Conservation (phyloP, 306 rosid species). For the Luffa acutangula region DNA sequence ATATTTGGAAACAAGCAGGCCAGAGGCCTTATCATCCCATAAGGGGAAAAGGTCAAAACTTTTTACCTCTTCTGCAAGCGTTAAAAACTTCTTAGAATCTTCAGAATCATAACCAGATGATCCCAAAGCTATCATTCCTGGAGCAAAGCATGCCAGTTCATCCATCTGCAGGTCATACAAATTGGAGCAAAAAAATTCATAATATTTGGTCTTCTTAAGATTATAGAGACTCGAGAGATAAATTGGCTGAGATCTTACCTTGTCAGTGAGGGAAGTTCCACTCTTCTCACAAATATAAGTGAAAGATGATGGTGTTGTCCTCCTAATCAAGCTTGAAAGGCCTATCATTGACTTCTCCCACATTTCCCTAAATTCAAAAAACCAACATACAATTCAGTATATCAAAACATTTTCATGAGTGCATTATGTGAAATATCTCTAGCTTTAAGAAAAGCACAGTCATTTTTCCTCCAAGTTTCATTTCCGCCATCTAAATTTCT, state of each 20-base stretch:
- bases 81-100: constrained; percentile 50
- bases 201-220: neutral
- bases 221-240: neutral
- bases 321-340: constrained; percentile 55
- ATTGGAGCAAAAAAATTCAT: constrained; percentile 8
- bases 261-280: constrained; percentile 64
- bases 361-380: constrained; percentile 75
- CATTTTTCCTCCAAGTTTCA: neutral
- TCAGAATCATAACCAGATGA: constrained; percentile 74
- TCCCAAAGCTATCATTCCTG: constrained; percentile 98
- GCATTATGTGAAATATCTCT: neutral
- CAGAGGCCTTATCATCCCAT: neutral
- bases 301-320: constrained; percentile 87
- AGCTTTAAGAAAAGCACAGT: neutral
- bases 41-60: neutral
- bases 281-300: constrained; percentile 89
- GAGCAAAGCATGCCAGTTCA: constrained; percentile 98
- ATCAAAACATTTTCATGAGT: constrained; percentile 7
- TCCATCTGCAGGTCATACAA: constrained; percentile 71
- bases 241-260: constrained; percentile 38
- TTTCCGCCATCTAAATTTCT: neutral
- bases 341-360: constrained; percentile 99
- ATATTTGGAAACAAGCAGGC: neutral
- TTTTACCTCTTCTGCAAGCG: constrained; percentile 90
- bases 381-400: constrained; percentile 12